Evolutionary conservation across 441 rosid species (phyloP).

Genomic region (Dalechampia spathulata): DNA sequence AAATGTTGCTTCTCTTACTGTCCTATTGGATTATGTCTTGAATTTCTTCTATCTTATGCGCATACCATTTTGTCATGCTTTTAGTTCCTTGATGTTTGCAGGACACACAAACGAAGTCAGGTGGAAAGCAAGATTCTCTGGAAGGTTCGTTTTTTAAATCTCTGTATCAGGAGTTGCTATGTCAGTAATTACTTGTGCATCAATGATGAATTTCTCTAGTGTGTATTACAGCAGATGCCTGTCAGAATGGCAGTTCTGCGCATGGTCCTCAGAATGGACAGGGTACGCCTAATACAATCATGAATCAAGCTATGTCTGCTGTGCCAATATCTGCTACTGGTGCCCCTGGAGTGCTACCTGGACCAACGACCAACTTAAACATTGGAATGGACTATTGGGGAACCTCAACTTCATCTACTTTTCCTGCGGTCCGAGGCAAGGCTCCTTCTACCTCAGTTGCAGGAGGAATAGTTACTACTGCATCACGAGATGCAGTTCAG

Average conservation of each 20-base stretch:
- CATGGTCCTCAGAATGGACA: conserved; percentile 63
- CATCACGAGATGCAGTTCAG: conserved; percentile 61
- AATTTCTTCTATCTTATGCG: too few species aligned
- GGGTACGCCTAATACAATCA: conserved; percentile 36
- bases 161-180: conserved; percentile 5
- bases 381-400: conserved; percentile 98
- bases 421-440: conserved; percentile 64
- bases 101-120: conserved; percentile 77
- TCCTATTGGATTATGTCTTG: neutral
- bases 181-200: conserved; percentile 8
- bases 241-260: conserved; percentile 65
- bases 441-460: conserved; percentile 61
- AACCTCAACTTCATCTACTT: conserved; percentile 47
- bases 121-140: conserved; percentile 58
- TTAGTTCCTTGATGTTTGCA: conserved; percentile 28
- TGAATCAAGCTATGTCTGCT: conserved; percentile 39
- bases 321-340: conserved; percentile 47
- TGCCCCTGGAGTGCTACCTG: conserved; percentile 49
- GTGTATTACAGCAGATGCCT: conserved; percentile 45
- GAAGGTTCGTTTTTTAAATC: conserved; percentile 41
- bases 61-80: conserved; percentile 2
- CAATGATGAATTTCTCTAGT: conserved; percentile 10
- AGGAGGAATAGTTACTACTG: conserved; percentile 54
- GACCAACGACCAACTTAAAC: conserved; percentile 83
- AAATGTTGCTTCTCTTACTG: too few species aligned